These are phyloP conservation scores for Dalbergia cochinchinensis DNA, from an alignment of 306 rosid species.

Conservation along the genomic window DNA sequence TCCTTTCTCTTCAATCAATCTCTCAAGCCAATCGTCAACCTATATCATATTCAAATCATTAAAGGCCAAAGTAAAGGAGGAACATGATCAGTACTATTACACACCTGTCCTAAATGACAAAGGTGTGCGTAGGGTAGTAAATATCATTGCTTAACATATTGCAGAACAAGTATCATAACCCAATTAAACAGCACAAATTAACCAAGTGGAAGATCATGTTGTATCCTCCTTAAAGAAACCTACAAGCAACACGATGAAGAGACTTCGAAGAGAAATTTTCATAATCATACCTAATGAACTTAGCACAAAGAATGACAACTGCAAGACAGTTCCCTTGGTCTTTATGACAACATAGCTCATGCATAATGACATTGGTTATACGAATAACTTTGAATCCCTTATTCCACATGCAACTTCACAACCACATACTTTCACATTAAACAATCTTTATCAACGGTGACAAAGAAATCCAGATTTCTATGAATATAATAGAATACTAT, in stretches of 20 bases:
- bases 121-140: no score
- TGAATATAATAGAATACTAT: neutral
- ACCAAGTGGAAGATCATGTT: constrained; percentile 17
- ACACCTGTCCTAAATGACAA: neutral
- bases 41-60: constrained; percentile 41
- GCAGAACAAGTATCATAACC: neutral
- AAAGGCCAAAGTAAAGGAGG: constrained; percentile 13
- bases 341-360: neutral
- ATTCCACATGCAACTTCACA: constrained; percentile 10
- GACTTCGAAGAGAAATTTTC: constrained; percentile 6
- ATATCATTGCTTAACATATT: neutral
- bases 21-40: constrained; percentile 95
- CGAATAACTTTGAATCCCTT: neutral
- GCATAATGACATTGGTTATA: neutral
- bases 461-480: neutral
- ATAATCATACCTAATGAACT: neutral
- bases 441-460: neutral
- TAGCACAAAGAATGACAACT: neutral
- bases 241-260: neutral
- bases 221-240: neutral
- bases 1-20: constrained; percentile 88
- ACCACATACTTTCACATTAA: neutral
- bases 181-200: neutral
- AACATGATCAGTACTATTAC: neutral
- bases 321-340: neutral